Conservation (phyloP, 306 rosid species). For the Quercus aquifolioides region DNA sequence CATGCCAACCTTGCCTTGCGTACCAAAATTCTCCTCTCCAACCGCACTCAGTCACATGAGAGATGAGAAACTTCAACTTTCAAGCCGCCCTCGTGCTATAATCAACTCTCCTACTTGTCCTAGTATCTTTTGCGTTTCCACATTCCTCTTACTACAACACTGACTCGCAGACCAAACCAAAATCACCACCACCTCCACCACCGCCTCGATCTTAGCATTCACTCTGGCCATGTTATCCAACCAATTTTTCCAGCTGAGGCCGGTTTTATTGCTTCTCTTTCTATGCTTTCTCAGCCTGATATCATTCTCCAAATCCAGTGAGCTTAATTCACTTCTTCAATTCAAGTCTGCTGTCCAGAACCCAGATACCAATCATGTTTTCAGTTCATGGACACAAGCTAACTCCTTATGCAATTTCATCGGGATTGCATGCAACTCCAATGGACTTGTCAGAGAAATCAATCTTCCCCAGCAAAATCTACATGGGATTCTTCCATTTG, state of each 20-base stretch:
- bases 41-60: not conserved
- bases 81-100: not conserved
- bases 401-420: constrained; percentile 46
- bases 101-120: not conserved
- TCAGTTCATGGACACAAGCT: constrained; percentile 50
- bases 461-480: constrained; percentile 42
- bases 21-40: not conserved
- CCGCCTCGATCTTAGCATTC: not conserved
- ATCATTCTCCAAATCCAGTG: constrained; percentile 31
- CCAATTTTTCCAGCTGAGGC: constrained; percentile 17
- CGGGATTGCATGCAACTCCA: constrained; percentile 53
- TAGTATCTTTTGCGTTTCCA: not conserved
- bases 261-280: constrained; percentile 17
- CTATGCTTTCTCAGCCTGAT: constrained; percentile 33
- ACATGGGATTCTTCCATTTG: constrained; percentile 58
- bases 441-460: constrained; percentile 60
- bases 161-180: not conserved
- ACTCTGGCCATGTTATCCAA: constrained; percentile 38
- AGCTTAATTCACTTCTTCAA: constrained; percentile 45
- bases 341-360: constrained; percentile 48
- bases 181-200: not conserved
- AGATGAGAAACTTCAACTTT: not conserved
- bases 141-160: not conserved
- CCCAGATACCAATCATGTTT: constrained; percentile 22
- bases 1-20: not conserved